Evolutionary conservation across 306 rosid genomes (phyloP), one percentile per base, ranked within the genome.

Genomic region (Datisca glomerata): DNA sequence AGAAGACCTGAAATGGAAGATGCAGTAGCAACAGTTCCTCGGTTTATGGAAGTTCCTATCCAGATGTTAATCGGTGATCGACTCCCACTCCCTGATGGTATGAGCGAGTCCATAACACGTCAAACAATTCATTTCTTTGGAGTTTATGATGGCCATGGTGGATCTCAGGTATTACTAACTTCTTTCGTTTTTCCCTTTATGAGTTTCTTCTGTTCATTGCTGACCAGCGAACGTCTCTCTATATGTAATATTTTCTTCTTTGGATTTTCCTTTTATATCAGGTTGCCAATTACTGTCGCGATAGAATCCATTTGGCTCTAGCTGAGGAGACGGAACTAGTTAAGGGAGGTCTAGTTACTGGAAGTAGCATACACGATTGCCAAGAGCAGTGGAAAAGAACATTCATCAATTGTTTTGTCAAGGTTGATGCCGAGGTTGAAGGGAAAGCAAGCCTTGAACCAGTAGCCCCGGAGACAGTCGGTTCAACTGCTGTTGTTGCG

Each of bases 1-100:
- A 76, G 81, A 71, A 79, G 95, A 42, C 86, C 95, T 5, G 95
- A 85, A 66, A 85, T 85, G 95, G 95, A 85, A 76, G 95, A 85
- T 66, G 81, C 93, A 40, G 24, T 69, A 23, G 76, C 84, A 12
- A 32, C 65, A 24, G 68, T 68, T 8, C 95, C 95, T 19, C 75
- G 52, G 8, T 55, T 81, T 40, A 28, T 67, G 23, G 68, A 75
- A 45, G 70, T 86, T 70, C 96, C 95, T 24, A 59, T 85, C 45
- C 67, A 80, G 58, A 68, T 80, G 95, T 69, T 85, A 36, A 56
- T 69, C n/a, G 81, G 81, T 20, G 73, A 80, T 24, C 70, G 25
- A 58, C 66, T 57, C 18, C 72, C 39, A n/a, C n/a, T n/a, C n/a
- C n/a, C n/a, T n/a, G 81, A 73, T 51, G 81, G 86, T 57, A 22